Evolutionary conservation across 345 rosid species (phyloP).

Genomic region (Atalantia buxifolia): DNA sequence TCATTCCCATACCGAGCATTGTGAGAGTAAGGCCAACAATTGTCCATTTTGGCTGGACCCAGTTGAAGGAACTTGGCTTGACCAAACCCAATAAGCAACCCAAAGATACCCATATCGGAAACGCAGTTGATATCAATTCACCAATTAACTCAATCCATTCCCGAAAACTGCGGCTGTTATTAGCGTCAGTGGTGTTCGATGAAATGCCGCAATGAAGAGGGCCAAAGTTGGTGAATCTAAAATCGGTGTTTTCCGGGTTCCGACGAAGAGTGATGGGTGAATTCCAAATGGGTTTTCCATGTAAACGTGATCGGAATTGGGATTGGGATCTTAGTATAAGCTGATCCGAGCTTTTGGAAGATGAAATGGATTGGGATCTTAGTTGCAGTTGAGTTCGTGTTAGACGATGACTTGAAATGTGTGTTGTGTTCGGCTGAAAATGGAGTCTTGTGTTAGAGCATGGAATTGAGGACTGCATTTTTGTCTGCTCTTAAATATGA

Average conservation of each 20-base stretch:
- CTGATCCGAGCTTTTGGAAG: neutral
- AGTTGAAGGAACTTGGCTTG: constrained; percentile 57
- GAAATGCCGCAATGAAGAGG: constrained; percentile 55
- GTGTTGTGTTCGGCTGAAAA: neutral
- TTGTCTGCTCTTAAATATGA: neutral
- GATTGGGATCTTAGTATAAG: neutral
- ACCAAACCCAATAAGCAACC: constrained; percentile 74
- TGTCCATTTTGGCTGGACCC: constrained; percentile 77
- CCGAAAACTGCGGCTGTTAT: constrained; percentile 36
- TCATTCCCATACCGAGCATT: constrained; percentile 97
- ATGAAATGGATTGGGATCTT: neutral
- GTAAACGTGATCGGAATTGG: neutral
- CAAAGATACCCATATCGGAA: constrained; percentile 83
- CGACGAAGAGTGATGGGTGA: neutral
- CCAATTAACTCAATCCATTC: constrained; percentile 63
- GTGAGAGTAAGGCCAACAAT: constrained; percentile 64
- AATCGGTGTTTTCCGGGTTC: too few species aligned
- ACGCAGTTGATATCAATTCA: constrained; percentile 68
- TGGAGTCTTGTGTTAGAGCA: neutral
- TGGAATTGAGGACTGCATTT: constrained; percentile 10
- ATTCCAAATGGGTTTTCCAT: neutral
- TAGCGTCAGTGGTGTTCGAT: constrained; percentile 33
- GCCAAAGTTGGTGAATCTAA: neutral
- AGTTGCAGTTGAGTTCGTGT: constrained; percentile 2
- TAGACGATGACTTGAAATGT: neutral